A percentile compares a stretch with the other conserved stretches of the same genome.
Evolutionary conservation across 805 yeast species (phyloP).

Genomic region (Cephaloascus fragrans): DNA sequence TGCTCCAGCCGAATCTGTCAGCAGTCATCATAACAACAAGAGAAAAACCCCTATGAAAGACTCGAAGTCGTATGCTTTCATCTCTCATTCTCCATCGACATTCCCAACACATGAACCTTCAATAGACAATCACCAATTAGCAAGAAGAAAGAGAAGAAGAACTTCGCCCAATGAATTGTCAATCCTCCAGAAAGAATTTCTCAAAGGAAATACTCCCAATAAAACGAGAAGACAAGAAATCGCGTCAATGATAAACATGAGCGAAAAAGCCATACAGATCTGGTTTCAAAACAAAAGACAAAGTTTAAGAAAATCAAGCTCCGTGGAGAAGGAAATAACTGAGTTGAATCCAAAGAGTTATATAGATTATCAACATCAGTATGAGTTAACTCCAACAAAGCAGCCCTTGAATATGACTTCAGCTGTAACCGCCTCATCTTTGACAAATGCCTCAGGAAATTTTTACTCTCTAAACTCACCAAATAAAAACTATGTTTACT

Average conservation of each 20-base stretch:
- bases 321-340: slow-evolving; percentile 27
- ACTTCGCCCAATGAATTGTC: slow-evolving; percentile 83
- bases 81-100: slow-evolving; percentile 86
- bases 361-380: too few relatives aligned
- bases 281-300: slow-evolving; percentile 98
- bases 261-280: slow-evolving; percentile 95
- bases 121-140: slow-evolving; percentile 86
- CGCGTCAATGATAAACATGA: slow-evolving; percentile 78
- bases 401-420: slow-evolving; percentile 7
- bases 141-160: slow-evolving; percentile 91
- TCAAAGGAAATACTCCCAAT: slow-evolving; percentile 71
- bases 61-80: slow-evolving; percentile 63
- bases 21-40: neutral
- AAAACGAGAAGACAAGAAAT: slow-evolving; percentile 66
- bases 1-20: neutral
- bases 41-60: slow-evolving; percentile 7
- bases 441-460: neutral
- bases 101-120: slow-evolving; percentile 75
- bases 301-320: slow-evolving; percentile 47
- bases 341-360: slow-evolving; percentile 25
- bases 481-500: neutral
- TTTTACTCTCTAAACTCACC: too few relatives aligned
- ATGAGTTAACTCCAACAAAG: slow-evolving; percentile 14
- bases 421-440: slow-evolving; percentile 15
- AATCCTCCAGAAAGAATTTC: slow-evolving; percentile 74